phyloP scores from a whole-genome alignment of 441 rosid species.

The Erodium trifolium region DNA sequence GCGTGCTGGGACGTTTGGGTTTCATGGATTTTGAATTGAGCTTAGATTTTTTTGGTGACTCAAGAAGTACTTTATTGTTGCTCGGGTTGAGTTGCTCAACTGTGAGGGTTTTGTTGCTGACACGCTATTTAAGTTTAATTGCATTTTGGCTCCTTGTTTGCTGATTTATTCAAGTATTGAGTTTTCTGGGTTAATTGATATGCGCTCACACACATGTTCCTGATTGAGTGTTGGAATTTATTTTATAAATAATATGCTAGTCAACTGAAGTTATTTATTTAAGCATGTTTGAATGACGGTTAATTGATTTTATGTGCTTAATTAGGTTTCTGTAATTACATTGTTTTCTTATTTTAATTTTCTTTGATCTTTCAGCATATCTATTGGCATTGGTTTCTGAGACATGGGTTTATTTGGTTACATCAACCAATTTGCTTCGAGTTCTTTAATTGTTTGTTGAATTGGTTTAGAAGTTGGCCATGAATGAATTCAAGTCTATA shows the following conservation, averaged over 20 bases:
- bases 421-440: neutral
- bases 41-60: neutral
- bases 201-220: neutral
- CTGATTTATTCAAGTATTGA: neutral
- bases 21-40: neutral
- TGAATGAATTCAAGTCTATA: neutral
- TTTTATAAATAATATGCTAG: too few species aligned
- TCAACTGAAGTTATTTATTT: too few species aligned
- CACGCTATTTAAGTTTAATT: too few species aligned
- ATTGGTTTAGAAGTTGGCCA: neutral
- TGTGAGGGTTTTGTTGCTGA: neutral
- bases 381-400: neutral
- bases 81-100: neutral
- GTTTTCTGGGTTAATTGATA: neutral
- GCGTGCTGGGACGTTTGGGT: neutral
- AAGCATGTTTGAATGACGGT: too few species aligned
- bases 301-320: neutral
- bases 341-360: neutral
- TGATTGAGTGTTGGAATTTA: too few species aligned
- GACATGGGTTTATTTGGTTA: neutral
- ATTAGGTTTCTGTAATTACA: neutral
- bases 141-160: neutral
- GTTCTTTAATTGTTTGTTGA: neutral
- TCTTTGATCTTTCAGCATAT: neutral
- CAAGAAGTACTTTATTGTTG: neutral